phyloP scores from a whole-genome alignment of 345 rosid genomes.

The Salix udensis region DNA sequence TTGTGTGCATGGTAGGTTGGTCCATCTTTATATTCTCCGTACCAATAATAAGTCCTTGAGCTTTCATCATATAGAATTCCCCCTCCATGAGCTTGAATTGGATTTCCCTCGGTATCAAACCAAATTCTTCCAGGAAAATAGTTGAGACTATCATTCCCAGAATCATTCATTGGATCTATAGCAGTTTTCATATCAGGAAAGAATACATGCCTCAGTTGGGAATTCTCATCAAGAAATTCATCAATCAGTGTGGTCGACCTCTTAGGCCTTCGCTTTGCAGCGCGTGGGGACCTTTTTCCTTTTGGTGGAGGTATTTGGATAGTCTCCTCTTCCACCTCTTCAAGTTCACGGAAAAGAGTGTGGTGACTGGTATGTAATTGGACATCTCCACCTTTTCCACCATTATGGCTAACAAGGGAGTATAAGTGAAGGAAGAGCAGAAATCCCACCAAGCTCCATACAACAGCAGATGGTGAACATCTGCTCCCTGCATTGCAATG shows the following conservation, averaged over 20 bases:
- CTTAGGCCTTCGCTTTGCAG: constrained; percentile 76
- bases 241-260: constrained; percentile 65
- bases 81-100: constrained; percentile 98
- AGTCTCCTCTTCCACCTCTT: constrained; percentile 70
- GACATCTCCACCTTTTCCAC: constrained; percentile 31
- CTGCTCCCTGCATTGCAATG: constrained; percentile 73
- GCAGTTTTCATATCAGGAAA: constrained; percentile 68
- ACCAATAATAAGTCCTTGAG: constrained; percentile 73
- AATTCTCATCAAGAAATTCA: constrained; percentile 95
- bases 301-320: constrained; percentile 75
- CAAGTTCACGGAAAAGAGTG: constrained; percentile 53
- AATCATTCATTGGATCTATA: constrained; percentile 52
- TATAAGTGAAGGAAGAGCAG: constrained; percentile 55
- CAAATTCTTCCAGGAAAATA: constrained; percentile 75
- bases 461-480: constrained; percentile 46
- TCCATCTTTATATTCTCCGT: constrained; percentile 93
- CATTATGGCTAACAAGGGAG: constrained; percentile 40
- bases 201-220: constrained; percentile 67
- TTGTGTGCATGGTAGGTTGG: constrained; percentile 76
- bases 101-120: constrained; percentile 87
- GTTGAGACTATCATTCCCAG: constrained; percentile 49
- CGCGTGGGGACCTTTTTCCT: constrained; percentile 77
- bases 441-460: constrained; percentile 77
- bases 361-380: constrained; percentile 41
- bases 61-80: constrained; percentile 59